These are phyloP conservation scores for Globisporangium heterothallicum DNA, from an alignment of 352 stramenopile genomes.

Conservation along the genomic window DNA sequence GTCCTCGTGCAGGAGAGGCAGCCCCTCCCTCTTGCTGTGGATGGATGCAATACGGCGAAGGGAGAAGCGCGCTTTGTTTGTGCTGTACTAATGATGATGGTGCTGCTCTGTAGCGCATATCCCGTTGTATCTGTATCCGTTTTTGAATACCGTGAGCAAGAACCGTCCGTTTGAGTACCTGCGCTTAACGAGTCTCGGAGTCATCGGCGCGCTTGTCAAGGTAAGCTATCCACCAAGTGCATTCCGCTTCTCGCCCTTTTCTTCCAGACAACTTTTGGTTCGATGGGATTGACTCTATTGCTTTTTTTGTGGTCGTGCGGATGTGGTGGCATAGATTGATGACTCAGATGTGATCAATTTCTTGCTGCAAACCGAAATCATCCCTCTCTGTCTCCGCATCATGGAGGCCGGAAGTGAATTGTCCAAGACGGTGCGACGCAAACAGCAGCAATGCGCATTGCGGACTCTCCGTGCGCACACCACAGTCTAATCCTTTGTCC, in stretches of 20 bases:
- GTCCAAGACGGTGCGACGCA: constrained; percentile 90
- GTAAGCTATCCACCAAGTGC: constrained; percentile 14
- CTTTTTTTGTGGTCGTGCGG: constrained; percentile 1
- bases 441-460: no score
- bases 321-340: constrained; percentile 94
- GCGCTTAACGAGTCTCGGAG: constrained; percentile 95
- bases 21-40: neutral
- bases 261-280: neutral
- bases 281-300: neutral
- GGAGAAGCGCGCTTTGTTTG: no score
- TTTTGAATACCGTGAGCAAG: constrained; percentile 98
- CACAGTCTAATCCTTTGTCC: neutral
- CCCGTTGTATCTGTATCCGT: constrained; percentile 98
- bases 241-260: no score
- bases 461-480: neutral
- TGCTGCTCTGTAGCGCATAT: constrained; percentile 85
- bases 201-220: constrained; percentile 99
- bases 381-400: constrained; percentile 97
- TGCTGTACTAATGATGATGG: neutral
- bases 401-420: constrained; percentile 98
- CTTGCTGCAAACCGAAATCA: constrained; percentile 99
- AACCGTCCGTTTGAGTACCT: constrained; percentile 99
- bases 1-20: constrained; percentile 7
- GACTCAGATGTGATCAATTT: constrained; percentile 99
- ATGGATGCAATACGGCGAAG: no score